A percentile compares a stretch with the other conserved stretches of the same genome.
These are phyloP conservation scores for Brassica carinata DNA, from an alignment of 345 rosid genomes.

Conservation along the genomic window DNA sequence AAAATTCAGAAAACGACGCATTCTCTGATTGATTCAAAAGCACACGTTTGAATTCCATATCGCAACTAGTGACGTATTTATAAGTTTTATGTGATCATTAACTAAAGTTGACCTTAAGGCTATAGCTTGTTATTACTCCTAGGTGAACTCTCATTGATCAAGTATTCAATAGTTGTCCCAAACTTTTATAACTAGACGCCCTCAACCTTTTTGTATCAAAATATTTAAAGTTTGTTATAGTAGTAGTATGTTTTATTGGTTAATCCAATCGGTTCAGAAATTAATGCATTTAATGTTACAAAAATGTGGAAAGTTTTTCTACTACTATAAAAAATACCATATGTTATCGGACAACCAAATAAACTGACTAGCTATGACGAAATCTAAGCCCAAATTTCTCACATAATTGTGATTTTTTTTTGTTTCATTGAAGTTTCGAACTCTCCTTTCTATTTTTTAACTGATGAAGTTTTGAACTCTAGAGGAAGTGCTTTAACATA, in stretches of 20 bases:
- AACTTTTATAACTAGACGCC: not conserved
- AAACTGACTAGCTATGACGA: not conserved
- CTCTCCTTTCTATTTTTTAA: no score
- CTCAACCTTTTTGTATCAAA: not conserved
- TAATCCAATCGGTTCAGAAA: not conserved
- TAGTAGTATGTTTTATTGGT: not conserved
- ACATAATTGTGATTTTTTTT: no score
- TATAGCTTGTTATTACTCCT: not conserved
- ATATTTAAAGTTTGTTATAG: not conserved
- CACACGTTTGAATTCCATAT: slow-evolving; percentile 5
- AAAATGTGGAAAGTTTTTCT: not conserved
- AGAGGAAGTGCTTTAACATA: not conserved
- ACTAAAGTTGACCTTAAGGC: slow-evolving; percentile 18
- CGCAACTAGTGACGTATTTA: not conserved
- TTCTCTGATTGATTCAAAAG: not conserved
- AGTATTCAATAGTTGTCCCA: not conserved
- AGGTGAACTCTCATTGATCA: not conserved
- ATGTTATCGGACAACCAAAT: not conserved
- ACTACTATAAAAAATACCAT: no score
- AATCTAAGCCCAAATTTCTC: not conserved
- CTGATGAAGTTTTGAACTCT: not conserved
- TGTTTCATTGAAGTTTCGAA: no score
- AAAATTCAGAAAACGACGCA: slow-evolving; percentile 17
- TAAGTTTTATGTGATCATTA: not conserved
- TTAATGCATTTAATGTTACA: not conserved